Evolutionary conservation across 768 basidiomycete species (phyloP).

Genomic region (Porpolomopsis calyptriformis): DNA sequence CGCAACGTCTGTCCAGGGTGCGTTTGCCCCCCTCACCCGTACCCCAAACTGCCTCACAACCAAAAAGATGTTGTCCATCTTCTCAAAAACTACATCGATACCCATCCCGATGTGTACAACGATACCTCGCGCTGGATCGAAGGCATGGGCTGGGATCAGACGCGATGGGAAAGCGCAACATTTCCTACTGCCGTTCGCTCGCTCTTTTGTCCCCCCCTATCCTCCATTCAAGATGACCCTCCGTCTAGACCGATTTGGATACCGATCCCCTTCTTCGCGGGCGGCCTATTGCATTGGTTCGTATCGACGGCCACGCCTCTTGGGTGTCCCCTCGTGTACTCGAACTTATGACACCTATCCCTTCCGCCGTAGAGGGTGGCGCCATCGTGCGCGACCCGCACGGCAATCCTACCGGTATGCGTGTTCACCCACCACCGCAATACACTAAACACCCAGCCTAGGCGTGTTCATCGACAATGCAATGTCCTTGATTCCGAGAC

Average conservation of each 20-base stretch:
- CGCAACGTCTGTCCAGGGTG: slow-evolving; percentile 50
- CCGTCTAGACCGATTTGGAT: slow-evolving; percentile 57
- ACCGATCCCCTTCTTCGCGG: slow-evolving; percentile 54
- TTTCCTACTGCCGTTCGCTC: slow-evolving; percentile 65
- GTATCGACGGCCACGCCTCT: slow-evolving; percentile 76
- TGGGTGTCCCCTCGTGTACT: slow-evolving; percentile 80
- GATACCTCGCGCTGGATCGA: slow-evolving; percentile 60
- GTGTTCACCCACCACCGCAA: not conserved
- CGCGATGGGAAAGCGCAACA: slow-evolving; percentile 47
- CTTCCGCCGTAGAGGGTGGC: slow-evolving; percentile 60
- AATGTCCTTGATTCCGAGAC: slow-evolving; percentile 61
- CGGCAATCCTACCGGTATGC: slow-evolving; percentile 60
- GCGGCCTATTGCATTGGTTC: slow-evolving; percentile 59
- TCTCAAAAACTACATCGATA: slow-evolving; percentile 47
- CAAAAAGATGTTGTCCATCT: slow-evolving; percentile 49
- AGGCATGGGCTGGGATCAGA: slow-evolving; percentile 95
- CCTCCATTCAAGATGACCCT: not conserved
- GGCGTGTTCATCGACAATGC: slow-evolving; percentile 86
- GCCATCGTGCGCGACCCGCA: slow-evolving; percentile 51
- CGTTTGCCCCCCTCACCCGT: not conserved
- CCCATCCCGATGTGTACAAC: slow-evolving; percentile 43
- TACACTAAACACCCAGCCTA: slow-evolving; percentile 8
- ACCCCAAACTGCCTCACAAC: not conserved
- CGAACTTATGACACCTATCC: slow-evolving; percentile 49
- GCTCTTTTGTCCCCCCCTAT: not conserved